Evolutionary conservation across 495 filamentous ascomycete species (phyloP).

Genomic region (Melanomma pulvis-pyrius): DNA sequence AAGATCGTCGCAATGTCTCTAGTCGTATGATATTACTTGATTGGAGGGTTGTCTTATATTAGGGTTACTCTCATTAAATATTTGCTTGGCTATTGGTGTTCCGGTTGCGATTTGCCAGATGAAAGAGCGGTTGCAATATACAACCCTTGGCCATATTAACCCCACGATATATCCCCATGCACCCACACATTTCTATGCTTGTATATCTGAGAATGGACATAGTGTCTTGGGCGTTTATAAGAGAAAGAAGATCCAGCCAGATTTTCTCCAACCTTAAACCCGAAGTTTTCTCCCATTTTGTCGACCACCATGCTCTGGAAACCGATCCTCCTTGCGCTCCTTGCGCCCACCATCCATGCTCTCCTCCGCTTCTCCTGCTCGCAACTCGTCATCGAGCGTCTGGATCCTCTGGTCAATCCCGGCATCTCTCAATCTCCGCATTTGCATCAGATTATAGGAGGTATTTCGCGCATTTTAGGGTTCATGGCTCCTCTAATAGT

Average conservation of each 20-base stretch:
- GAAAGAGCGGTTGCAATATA: background rate
- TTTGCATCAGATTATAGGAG: constrained; percentile 28
- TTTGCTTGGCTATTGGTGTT: background rate
- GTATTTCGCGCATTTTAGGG: no score
- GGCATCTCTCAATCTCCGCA: constrained; percentile 15
- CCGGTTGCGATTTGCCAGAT: background rate
- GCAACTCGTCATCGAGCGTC: constrained; percentile 29
- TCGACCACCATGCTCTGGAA: constrained; percentile 1
- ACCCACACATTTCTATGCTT: background rate
- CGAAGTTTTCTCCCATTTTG: background rate
- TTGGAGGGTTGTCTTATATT: constrained; percentile 6
- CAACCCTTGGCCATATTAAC: constrained; percentile 5
- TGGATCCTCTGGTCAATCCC: constrained; percentile 29
- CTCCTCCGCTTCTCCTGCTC: constrained; percentile 31
- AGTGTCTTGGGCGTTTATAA: background rate
- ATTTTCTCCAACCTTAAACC: no score
- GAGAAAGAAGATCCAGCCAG: background rate
- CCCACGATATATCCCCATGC: background rate
- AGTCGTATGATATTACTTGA: background rate
- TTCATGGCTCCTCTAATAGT: no score
- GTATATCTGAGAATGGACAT: background rate
- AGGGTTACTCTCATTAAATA: background rate
- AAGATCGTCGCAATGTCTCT: background rate
- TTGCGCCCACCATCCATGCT: constrained; percentile 16
- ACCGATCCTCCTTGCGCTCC: constrained; percentile 3